Conservation (phyloP, 2,329 filamentous ascomycete genomes). For the Cytospora paraplurivora region DNA sequence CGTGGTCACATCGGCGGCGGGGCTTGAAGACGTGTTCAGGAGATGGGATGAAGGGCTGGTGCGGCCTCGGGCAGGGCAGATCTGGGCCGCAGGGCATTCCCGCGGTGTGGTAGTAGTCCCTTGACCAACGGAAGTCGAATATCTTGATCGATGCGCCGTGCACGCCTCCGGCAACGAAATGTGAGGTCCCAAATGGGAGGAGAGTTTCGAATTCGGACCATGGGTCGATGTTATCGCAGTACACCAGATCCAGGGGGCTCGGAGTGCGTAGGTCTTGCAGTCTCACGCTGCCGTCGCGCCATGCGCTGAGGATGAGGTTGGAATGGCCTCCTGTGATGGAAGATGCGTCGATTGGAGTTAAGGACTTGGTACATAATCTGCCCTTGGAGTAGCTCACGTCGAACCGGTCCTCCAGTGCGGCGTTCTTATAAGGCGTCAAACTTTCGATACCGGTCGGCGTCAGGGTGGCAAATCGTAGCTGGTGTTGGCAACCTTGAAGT, state of each 20-base stretch:
- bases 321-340: slow-evolving; percentile 39
- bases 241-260: slow-evolving; percentile 49
- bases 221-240: slow-evolving; percentile 56
- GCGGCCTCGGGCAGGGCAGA: slow-evolving; percentile 42
- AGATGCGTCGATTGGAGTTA: slow-evolving; percentile 46
- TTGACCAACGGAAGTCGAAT: slow-evolving; percentile 57
- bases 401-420: slow-evolving; percentile 34
- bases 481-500: slow-evolving; percentile 44
- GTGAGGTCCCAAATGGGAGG: slow-evolving; percentile 51
- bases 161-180: slow-evolving; percentile 54
- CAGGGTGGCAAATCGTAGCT: slow-evolving; percentile 49
- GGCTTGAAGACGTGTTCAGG: slow-evolving; percentile 19
- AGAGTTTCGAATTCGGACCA: slow-evolving; percentile 49
- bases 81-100: slow-evolving; percentile 48
- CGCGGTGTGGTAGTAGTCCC: slow-evolving; percentile 50
- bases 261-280: slow-evolving; percentile 55
- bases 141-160: slow-evolving; percentile 48
- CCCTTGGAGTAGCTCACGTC: slow-evolving; percentile 32
- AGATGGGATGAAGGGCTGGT: slow-evolving; percentile 36
- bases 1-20: slow-evolving; percentile 40
- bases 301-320: slow-evolving; percentile 52
- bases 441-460: slow-evolving; percentile 49
- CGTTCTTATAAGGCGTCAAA: slow-evolving; percentile 40
- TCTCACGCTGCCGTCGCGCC: slow-evolving; percentile 53
- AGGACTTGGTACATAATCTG: slow-evolving; percentile 42